Percentiles rank a stretch among this genome's conserved stretches.
These are phyloP conservation scores for Pisolithus orientalis DNA, from an alignment of 768 basidiomycete species.

Conservation along the genomic window DNA sequence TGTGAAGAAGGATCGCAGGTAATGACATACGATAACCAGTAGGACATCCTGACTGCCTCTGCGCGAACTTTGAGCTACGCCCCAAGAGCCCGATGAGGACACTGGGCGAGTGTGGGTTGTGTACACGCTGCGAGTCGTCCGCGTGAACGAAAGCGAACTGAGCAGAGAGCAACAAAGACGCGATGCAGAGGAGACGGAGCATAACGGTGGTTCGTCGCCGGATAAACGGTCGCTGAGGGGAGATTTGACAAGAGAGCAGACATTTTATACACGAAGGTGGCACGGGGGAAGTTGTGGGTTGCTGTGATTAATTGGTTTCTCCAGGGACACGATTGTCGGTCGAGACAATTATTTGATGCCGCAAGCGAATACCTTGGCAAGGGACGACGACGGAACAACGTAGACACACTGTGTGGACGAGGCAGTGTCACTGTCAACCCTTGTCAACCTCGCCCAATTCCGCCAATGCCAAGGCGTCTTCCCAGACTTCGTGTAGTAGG, in stretches of 20 bases:
- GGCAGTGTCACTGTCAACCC: too few relatives aligned
- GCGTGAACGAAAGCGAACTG: constrained; percentile 5
- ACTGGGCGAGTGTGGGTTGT: constrained; percentile 1
- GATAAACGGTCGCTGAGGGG: background rate
- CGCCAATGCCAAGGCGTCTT: too few relatives aligned
- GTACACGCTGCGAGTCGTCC: constrained; percentile 1
- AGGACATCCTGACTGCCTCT: constrained; percentile 8
- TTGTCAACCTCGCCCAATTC: too few relatives aligned
- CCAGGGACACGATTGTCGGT: too few relatives aligned
- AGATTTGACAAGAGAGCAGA: background rate
- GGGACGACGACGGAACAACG: too few relatives aligned
- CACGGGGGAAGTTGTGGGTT: background rate
- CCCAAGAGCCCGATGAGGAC: constrained; percentile 10
- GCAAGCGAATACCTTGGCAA: too few relatives aligned
- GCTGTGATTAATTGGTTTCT: background rate
- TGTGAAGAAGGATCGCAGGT: background rate
- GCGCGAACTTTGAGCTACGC: constrained; percentile 4
- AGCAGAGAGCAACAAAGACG: constrained; percentile 4
- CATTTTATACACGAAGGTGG: background rate
- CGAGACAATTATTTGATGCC: too few relatives aligned
- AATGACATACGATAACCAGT: constrained; percentile 10
- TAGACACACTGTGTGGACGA: too few relatives aligned
- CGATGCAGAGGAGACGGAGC: constrained; percentile 8
- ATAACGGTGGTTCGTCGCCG: constrained; percentile 1
- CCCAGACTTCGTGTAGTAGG: too few relatives aligned